phyloP scores from a whole-genome alignment of 805 yeast genomes.

The Monosporozyma servazzii region DNA sequence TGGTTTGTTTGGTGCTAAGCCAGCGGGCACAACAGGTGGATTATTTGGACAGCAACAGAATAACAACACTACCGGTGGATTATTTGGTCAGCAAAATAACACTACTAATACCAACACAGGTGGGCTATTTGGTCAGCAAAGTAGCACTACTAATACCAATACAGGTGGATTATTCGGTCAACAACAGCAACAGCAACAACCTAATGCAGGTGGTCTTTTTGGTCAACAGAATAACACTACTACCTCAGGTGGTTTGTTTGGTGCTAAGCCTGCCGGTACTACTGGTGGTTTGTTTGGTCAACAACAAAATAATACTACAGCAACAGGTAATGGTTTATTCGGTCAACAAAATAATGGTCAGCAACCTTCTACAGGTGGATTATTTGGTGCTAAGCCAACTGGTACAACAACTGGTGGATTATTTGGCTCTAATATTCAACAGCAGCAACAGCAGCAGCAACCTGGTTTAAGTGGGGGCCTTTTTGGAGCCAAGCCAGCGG shows the following conservation, averaged over 20 bases:
- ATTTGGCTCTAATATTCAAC: constrained; percentile 7
- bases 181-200: constrained; percentile 11
- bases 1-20: too few species aligned
- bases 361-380: constrained; percentile 9
- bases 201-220: constrained; percentile 20
- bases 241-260: constrained; percentile 17
- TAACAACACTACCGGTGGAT: constrained; percentile 11
- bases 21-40: too few species aligned
- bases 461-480: neutral
- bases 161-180: constrained; percentile 16
- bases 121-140: constrained; percentile 18
- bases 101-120: neutral
- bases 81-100: constrained; percentile 3
- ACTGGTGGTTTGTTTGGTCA: constrained; percentile 28
- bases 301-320: constrained; percentile 7
- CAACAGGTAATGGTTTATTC: constrained; percentile 19
- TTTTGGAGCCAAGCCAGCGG: neutral
- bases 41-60: too few species aligned
- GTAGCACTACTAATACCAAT: constrained; percentile 1
- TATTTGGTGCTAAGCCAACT: constrained; percentile 17
- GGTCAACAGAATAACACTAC: constrained; percentile 9
- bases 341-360: constrained; percentile 13
- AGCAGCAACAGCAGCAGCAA: neutral
- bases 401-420: constrained; percentile 2
- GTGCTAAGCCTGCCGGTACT: constrained; percentile 15